Evolutionary conservation across 192 early-diverging fungal species (phyloP).

Genomic region (Obelidium mucronatum): DNA sequence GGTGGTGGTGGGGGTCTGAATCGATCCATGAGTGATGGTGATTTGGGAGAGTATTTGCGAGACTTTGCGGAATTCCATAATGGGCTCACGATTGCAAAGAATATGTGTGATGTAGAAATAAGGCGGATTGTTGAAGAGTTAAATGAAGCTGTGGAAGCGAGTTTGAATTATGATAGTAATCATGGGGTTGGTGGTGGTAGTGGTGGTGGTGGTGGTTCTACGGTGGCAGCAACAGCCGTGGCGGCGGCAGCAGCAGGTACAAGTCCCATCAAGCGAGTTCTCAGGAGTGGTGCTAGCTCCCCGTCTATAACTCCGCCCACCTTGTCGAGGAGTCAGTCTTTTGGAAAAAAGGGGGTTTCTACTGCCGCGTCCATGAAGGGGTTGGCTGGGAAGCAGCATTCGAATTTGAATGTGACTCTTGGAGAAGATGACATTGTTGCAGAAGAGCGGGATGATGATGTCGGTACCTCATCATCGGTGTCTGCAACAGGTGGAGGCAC

Average conservation of each 20-base stretch:
- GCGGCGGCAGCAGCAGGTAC: not conserved
- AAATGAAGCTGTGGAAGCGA: constrained; percentile 69
- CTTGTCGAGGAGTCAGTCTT: constrained; percentile 17
- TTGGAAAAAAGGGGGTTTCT: not conserved
- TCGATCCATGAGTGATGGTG: constrained; percentile 53
- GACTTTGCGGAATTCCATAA: constrained; percentile 60
- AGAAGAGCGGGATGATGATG: not conserved
- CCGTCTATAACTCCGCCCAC: constrained; percentile 6
- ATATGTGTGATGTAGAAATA: constrained; percentile 66
- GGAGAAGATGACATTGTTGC: not conserved
- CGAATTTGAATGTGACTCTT: constrained; percentile 32
- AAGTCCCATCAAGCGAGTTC: constrained; percentile 18
- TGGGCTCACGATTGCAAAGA: constrained; percentile 55
- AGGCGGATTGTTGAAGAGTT: constrained; percentile 70
- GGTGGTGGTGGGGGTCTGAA: constrained; percentile 14
- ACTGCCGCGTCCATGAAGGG: not conserved
- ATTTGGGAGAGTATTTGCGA: constrained; percentile 56
- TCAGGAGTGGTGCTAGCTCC: constrained; percentile 12
- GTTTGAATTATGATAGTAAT: constrained; percentile 51
- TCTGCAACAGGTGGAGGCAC: not conserved
- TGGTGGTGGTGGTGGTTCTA: not conserved
- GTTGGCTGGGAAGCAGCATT: constrained; percentile 24
- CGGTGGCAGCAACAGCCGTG: not conserved
- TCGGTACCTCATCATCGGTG: too few species aligned
- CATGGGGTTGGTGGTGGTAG: not conserved